A percentile compares a stretch with the other conserved stretches of the same genome.
These are phyloP conservation scores for Maudiozyma turicensis DNA, from an alignment of 805 yeast genomes.

Conservation along the genomic window DNA sequence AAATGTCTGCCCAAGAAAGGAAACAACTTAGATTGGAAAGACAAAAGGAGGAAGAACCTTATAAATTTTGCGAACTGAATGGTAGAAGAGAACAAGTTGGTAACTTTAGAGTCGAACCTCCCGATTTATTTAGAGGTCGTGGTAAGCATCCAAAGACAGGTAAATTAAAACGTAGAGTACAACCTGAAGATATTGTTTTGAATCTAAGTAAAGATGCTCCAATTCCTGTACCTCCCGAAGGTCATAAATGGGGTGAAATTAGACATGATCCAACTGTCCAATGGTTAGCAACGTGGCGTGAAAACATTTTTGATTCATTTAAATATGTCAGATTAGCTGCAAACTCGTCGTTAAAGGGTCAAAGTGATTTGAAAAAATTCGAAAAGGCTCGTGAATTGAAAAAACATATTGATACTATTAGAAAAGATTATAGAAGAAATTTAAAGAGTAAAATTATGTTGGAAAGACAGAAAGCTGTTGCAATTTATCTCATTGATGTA, in stretches of 20 bases:
- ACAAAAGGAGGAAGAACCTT: conserved; percentile 71
- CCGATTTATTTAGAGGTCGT: conserved; percentile 91
- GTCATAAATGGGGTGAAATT: conserved; percentile 86
- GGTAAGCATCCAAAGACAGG: conserved; percentile 98
- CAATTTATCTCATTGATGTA: conserved; percentile 83
- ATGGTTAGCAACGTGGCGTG: conserved; percentile 97
- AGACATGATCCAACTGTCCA: conserved; percentile 82
- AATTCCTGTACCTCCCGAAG: conserved; percentile 76
- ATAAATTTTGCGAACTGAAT: conserved; percentile 67
- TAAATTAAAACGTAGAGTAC: conserved; percentile 72
- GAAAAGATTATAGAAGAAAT: conserved; percentile 62
- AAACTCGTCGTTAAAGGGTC: conserved; percentile 82
- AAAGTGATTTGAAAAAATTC: conserved; percentile 82
- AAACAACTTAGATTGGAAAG: conserved; percentile 60
- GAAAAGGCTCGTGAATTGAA: conserved; percentile 87
- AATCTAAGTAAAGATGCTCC: conserved; percentile 66
- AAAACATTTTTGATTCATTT: conserved; percentile 71
- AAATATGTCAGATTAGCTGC: conserved; percentile 91
- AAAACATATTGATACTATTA: conserved; percentile 57
- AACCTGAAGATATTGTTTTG: conserved; percentile 81
- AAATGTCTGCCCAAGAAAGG: conserved; percentile 62
- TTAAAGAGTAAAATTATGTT: conserved; percentile 70
- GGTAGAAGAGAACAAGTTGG: conserved; percentile 91
- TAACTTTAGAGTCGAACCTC: conserved; percentile 91
- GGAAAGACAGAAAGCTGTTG: conserved; percentile 87